Base-by-base conservation (phyloP, 2,329 filamentous ascomycete species). In the Orbilia blumenaviensis region DNA sequence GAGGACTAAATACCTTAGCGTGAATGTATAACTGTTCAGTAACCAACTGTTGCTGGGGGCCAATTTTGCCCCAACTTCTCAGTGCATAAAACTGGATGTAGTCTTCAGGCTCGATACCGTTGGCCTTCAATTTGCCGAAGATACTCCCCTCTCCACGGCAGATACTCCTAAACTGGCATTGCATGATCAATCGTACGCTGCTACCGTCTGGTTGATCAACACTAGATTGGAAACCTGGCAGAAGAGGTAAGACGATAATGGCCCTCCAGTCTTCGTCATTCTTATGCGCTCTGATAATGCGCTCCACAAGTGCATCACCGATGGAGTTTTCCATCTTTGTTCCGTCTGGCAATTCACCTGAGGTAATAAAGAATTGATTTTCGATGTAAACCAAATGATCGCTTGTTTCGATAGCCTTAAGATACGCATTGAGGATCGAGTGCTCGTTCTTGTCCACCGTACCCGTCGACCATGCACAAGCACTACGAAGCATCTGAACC, bases 371-470 rank as follows among this genome's bases (percentile, higher is more conserved):
- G 84, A 98, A 99, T 81, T 99, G 95, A 81, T 99, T 99, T 82
- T 99, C 95, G 79, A 98, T 97, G 83, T 99, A 98, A 61, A 98
- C 92, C 81, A 97, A 97, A 82, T 98, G 95, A 54, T 99, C 93
- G 1, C 93, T 97, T 78, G 94, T 91, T 78, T 95, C 91, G 79
- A 99, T 99, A 85, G 96, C 89, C 82, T 96, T 95, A 79, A 96
- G 88, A 81, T 98, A 98, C 2, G 95, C 94, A 78, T 91, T 95
- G 87, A 96, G 94, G 81, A 99, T 98, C 81, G 94, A 98, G 83
- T 94, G 90, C 82, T 99, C 95, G 0, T 91, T 92, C 73, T 93
- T 88, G 67, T 93, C 91, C 0, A 88, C 87, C 12, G 93, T 93
- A 14, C 95, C 95, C 1, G 97, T 87, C 0, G 94, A 98, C 95